Evolutionary conservation across 768 basidiomycete genomes (phyloP).

Genomic region (Rhizopogon rudus): DNA sequence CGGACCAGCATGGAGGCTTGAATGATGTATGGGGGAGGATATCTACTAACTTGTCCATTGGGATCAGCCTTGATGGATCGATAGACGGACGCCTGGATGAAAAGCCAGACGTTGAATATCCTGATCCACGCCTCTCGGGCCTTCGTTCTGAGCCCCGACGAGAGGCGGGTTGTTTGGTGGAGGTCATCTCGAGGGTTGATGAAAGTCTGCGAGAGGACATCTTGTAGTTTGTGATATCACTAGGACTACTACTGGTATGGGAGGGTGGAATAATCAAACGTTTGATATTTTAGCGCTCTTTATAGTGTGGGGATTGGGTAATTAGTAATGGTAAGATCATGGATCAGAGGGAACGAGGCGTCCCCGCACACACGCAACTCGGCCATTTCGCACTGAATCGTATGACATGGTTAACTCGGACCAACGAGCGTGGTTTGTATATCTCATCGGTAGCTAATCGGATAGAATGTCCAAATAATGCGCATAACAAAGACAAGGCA

Average conservation of each 20-base stretch:
- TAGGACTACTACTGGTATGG: conserved; percentile 10
- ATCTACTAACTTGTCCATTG: conserved; percentile 66
- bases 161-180: conserved; percentile 24
- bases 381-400: neutral
- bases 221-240: conserved; percentile 6
- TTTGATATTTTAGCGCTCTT: conserved; percentile 2
- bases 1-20: conserved; percentile 3
- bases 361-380: neutral
- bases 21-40: conserved; percentile 2
- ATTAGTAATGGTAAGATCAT: neutral
- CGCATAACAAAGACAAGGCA: neutral
- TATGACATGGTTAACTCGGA: neutral
- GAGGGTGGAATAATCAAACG: neutral
- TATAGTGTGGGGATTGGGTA: conserved; percentile 4
- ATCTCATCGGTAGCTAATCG: conserved; percentile 2
- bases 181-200: conserved; percentile 27
- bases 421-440: neutral
- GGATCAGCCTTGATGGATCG: conserved; percentile 70
- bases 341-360: neutral
- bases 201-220: conserved; percentile 20
- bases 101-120: conserved; percentile 32
- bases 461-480: conserved; percentile 2
- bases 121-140: conserved; percentile 44
- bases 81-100: conserved; percentile 67
- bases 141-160: conserved; percentile 44